phyloP scores from a whole-genome alignment of 2,329 filamentous ascomycete genomes.

The Chaetomium olivaceum region DNA sequence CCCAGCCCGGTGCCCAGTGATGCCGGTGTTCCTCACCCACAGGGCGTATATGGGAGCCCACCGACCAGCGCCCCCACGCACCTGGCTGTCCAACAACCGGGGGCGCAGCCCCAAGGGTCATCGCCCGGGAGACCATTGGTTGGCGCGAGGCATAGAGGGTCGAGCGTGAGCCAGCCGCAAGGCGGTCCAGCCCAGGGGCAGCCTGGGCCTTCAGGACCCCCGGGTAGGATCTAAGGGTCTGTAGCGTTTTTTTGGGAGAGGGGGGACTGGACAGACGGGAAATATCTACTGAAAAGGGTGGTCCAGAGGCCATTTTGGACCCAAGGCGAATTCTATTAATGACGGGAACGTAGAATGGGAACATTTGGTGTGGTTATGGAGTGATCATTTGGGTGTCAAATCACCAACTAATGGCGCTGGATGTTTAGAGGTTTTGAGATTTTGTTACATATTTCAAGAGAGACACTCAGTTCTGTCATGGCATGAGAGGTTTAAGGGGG shows the following conservation, averaged over 20 bases:
- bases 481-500: background rate
- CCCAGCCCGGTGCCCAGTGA: background rate
- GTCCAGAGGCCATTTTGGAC: background rate
- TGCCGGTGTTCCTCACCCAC: background rate
- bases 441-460: background rate
- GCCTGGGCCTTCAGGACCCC: conserved; percentile 12
- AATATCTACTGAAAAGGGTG: background rate
- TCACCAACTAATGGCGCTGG: conserved; percentile 10
- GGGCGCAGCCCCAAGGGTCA: conserved; percentile 2
- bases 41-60: background rate
- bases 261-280: background rate
- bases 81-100: conserved; percentile 20
- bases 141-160: conserved; percentile 25
- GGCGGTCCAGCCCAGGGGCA: conserved; percentile 8
- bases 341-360: background rate
- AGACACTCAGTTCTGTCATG: background rate
- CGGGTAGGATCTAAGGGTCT: conserved; percentile 4
- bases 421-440: background rate
- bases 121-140: conserved; percentile 1
- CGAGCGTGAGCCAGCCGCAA: conserved; percentile 23
- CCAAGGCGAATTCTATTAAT: background rate
- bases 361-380: background rate
- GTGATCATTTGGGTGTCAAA: background rate
- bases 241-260: too few species aligned
- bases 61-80: background rate